Conservation (phyloP, 2,329 filamentous ascomycete species). For the Arthrobotrys iridis region DNA sequence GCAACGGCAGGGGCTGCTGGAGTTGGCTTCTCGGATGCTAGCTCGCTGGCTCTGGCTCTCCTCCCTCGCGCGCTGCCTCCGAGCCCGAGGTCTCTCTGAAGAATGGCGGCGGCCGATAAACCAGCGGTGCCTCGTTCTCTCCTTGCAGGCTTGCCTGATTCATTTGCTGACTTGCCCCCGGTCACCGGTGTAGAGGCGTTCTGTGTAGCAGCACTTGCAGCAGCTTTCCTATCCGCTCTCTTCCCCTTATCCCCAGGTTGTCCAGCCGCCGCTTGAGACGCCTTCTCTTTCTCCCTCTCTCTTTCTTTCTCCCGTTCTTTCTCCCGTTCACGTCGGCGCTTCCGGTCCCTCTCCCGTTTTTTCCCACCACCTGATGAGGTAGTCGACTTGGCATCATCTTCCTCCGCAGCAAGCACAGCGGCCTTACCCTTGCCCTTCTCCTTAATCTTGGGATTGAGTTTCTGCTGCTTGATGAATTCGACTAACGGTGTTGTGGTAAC, state of each 20-base stretch:
- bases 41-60: constrained; percentile 68
- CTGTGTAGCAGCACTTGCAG: neutral
- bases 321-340: constrained; percentile 49
- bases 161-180: constrained; percentile 59
- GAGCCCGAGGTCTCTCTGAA: constrained; percentile 74
- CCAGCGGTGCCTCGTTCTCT: constrained; percentile 65
- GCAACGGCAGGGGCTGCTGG: constrained; percentile 58
- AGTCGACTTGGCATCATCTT: constrained; percentile 49
- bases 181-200: constrained; percentile 31
- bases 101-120: constrained; percentile 69
- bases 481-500: constrained; percentile 87
- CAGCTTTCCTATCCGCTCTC: constrained; percentile 35
- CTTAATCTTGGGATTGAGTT: constrained; percentile 69
- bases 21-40: constrained; percentile 62
- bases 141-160: constrained; percentile 67
- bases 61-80: constrained; percentile 71
- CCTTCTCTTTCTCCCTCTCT: constrained; percentile 30
- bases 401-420: constrained; percentile 33
- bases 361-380: constrained; percentile 43
- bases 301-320: constrained; percentile 58
- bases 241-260: constrained; percentile 25
- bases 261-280: neutral
- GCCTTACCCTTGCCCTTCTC: constrained; percentile 57
- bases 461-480: constrained; percentile 90
- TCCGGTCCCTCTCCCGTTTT: constrained; percentile 44